Evolutionary conservation across 768 basidiomycete species (phyloP).

Genomic region (Suillus occidentalis): DNA sequence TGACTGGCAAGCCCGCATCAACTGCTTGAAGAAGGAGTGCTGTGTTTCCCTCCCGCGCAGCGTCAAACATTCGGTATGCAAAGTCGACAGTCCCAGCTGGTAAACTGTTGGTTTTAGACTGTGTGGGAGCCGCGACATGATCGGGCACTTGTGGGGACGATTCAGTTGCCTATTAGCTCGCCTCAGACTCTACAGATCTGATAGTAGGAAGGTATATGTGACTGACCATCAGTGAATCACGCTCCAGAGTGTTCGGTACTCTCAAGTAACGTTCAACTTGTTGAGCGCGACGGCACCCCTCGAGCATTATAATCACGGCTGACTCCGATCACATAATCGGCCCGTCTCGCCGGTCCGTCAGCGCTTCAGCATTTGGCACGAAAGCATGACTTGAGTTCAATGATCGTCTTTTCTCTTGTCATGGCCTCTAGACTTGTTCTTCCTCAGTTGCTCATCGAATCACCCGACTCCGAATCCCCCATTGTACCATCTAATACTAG

Average conservation of each 20-base stretch:
- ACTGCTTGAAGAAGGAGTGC: constrained; percentile 57
- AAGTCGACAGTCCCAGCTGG: constrained; percentile 43
- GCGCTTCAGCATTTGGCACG: too few relatives aligned
- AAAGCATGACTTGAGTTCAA: too few relatives aligned
- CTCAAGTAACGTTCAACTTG: not conserved
- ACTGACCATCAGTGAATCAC: not conserved
- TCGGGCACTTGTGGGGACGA: not conserved
- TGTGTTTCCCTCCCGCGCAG: constrained; percentile 60
- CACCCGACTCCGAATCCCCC: not conserved
- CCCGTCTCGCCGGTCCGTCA: too few relatives aligned
- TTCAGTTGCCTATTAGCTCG: constrained; percentile 5
- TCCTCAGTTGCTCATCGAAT: too few relatives aligned
- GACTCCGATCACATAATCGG: too few relatives aligned
- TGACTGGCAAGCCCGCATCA: constrained; percentile 66
- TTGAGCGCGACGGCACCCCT: too few relatives aligned
- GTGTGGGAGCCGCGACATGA: not conserved
- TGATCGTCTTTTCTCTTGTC: too few relatives aligned
- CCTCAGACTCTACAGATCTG: not conserved
- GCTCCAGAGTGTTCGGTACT: not conserved
- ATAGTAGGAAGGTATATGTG: not conserved
- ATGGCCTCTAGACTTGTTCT: too few relatives aligned
- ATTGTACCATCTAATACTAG: not conserved
- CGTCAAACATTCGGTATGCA: constrained; percentile 74
- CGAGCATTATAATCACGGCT: too few relatives aligned
- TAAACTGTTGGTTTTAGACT: constrained; percentile 17